phyloP scores from a whole-genome alignment of 495 filamentous ascomycete species.

The Annulohypoxylon moriforme region DNA sequence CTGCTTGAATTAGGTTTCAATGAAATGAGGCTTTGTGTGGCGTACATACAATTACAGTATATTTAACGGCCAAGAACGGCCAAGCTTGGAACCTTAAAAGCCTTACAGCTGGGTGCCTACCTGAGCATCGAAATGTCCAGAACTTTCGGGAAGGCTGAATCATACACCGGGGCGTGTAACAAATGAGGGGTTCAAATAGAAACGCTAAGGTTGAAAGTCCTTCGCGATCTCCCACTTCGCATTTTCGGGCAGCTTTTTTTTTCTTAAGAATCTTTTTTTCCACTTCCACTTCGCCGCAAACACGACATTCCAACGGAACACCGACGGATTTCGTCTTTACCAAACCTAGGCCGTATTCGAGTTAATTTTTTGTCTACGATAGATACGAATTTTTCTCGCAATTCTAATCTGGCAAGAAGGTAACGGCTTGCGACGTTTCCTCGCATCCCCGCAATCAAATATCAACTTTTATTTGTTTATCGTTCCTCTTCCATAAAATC shows the following conservation, averaged over 20 bases:
- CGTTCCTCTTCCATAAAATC: constrained; percentile 26
- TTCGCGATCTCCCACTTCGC: constrained; percentile 42
- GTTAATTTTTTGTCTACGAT: constrained; percentile 13
- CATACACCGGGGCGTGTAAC: constrained; percentile 29
- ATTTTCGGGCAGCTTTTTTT: constrained; percentile 50
- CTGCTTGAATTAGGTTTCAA: neutral
- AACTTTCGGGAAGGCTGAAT: constrained; percentile 26
- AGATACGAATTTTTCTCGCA: constrained; percentile 18
- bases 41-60: neutral
- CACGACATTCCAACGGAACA: constrained; percentile 33
- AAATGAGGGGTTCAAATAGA: constrained; percentile 39
- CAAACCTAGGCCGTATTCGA: constrained; percentile 17
- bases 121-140: constrained; percentile 42
- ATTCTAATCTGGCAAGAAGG: constrained; percentile 31
- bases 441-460: constrained; percentile 38
- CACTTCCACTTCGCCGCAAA: constrained; percentile 32
- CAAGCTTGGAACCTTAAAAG: neutral
- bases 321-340: constrained; percentile 22
- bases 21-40: constrained; percentile 4
- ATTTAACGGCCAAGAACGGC: neutral
- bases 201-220: constrained; percentile 42
- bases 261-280: constrained; percentile 34
- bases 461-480: constrained; percentile 40
- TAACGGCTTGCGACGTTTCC: constrained; percentile 40
- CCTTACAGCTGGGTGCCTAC: constrained; percentile 14